Base-by-base conservation (phyloP, 2,329 filamentous ascomycete genomes). In the Pestalotiopsis fici region DNA sequence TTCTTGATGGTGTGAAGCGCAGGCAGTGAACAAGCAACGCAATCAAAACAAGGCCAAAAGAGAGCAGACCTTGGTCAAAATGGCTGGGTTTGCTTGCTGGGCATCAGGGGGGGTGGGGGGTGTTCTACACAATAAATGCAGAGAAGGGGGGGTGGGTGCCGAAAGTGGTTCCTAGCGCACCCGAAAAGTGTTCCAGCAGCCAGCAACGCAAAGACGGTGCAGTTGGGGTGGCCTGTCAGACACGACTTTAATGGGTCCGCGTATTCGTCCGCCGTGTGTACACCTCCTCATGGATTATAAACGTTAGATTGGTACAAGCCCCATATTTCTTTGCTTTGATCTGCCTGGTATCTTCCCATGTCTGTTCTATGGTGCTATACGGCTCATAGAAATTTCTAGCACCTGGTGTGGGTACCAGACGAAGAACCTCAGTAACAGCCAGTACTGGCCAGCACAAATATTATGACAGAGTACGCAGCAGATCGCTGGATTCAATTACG, bases 1-100 rank as follows among this genome's bases (percentile, higher is more conserved):
- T 50, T 50, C 43, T n/a, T 50, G 59, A 62, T 62, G 59, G 59
- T 62, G 59, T 62, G 59, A 62, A 62, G 59, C 59, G 37, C 59
- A 62, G 59, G 59, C 59, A 62, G 39, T 35, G 35, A 9, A 15
- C 35, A 21, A 11, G 37, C 23, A 18, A 35, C 31, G 31, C 31
- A 35, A 35, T 6, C 31, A 35, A 35, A 35, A 35, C 31, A 35
- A 35, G 31, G 31, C 11, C 31, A 35, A 35, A 35, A n/a, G n/a
- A n/a, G n/a, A n/a, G n/a, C n/a, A n/a, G n/a, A 35, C 13, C 28
- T 39, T 61, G 59, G 23, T 43, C 28, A 31, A 47, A 50, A 62
- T 62, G 59, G 59, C 59, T 62, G 59, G 59, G 31, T 35, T 35
- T 35, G 31, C 31, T 35, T 35, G 31, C 31, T 35, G 31, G 31